Conservation (phyloP, 306 rosid species). For the Dalbergia cochinchinensis region DNA sequence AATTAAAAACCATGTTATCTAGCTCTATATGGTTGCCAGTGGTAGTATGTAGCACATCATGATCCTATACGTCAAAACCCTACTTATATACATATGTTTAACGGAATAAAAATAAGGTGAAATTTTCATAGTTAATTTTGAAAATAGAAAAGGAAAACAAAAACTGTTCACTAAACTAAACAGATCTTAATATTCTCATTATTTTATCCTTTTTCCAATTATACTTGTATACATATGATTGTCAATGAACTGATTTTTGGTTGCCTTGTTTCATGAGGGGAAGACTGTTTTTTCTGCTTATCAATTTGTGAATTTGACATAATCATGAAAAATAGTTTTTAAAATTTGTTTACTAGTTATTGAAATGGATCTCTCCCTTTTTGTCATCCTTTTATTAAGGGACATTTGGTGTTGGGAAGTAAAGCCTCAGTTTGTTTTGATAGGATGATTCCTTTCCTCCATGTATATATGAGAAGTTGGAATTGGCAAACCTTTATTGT, state of each 20-base stretch:
- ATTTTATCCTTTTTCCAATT: not conserved
- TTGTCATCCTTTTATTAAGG: not conserved
- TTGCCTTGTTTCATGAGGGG: not conserved
- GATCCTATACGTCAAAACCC: no score
- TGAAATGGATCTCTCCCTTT: not conserved
- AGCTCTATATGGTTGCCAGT: no score
- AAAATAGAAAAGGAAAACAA: no score
- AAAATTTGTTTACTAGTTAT: not conserved
- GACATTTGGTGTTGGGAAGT: not conserved
- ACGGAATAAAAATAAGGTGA: no score
- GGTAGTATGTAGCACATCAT: no score
- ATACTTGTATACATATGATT: not conserved
- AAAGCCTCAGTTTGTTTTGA: no score
- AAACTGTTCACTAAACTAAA: no score
- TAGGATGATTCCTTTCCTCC: slow-evolving; percentile 8
- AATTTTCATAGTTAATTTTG: no score
- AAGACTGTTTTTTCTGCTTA: not conserved
- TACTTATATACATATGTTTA: no score
- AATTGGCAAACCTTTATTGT: slow-evolving; percentile 11
- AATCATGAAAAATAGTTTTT: not conserved
- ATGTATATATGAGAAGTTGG: not conserved
- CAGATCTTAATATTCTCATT: not conserved
- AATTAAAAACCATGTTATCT: no score
- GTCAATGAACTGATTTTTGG: not conserved
- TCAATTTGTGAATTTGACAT: not conserved